These are phyloP conservation scores for Stellera chamaejasme DNA, from an alignment of 345 rosid species.

Conservation along the genomic window DNA sequence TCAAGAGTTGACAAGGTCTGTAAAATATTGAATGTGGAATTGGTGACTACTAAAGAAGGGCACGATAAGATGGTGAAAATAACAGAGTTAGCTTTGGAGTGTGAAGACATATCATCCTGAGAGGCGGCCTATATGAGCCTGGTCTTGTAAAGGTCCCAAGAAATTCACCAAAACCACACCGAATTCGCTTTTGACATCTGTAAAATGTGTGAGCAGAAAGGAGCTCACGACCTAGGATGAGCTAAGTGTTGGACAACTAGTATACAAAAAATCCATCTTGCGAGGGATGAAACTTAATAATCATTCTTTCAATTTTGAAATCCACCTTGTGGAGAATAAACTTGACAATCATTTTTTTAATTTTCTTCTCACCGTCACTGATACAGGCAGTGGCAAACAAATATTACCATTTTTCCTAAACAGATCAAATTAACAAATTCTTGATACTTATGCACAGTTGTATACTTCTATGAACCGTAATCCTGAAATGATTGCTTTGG, in stretches of 20 bases:
- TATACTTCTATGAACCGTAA: no score
- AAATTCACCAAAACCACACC: slow-evolving; percentile 22
- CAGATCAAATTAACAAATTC: no score
- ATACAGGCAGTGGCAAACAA: no score
- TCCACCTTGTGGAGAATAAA: no score
- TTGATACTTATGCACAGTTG: no score
- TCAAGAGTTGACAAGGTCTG: no score
- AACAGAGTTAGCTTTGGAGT: slow-evolving; percentile 42
- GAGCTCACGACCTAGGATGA: slow-evolving; percentile 29
- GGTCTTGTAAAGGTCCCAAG: slow-evolving; percentile 30
- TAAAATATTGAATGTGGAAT: slow-evolving; percentile 43
- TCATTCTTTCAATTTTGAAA: no score
- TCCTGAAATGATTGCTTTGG: slow-evolving; percentile 23
- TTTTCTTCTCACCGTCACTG: no score
- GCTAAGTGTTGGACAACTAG: slow-evolving; percentile 21
- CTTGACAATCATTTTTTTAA: no score
- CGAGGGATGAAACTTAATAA: background rate
- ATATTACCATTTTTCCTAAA: no score
- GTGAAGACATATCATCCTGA: slow-evolving; percentile 30
- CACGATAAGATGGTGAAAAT: slow-evolving; percentile 41
- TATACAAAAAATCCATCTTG: slow-evolving; percentile 32
- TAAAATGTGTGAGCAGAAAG: slow-evolving; percentile 23
- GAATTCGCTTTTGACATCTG: slow-evolving; percentile 40
- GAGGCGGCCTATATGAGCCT: slow-evolving; percentile 39
- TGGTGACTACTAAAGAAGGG: slow-evolving; percentile 30